Base-by-base conservation (phyloP, 2,329 filamentous ascomycete species). In the Beauveria asiatica region DNA sequence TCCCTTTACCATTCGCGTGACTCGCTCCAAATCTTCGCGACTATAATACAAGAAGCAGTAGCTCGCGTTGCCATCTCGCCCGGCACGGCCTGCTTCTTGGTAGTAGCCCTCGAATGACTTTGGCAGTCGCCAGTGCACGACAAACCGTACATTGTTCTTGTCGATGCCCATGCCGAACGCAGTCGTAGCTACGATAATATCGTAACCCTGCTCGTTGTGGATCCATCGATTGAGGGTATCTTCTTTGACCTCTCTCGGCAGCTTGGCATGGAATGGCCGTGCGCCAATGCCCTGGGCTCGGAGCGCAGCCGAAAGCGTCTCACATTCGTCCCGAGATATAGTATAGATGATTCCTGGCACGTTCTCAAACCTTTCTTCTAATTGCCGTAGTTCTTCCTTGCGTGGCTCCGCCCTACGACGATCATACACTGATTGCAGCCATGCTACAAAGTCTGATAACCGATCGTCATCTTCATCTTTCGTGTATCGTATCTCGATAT, bases 161-260 rank as follows among this genome's bases (percentile, higher is more conserved):
- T 97, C 92, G 64, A 97, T 97, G 27, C 93, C 93, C 93, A 97
- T 97, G 2, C 93, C 93, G 68, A 97, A 97, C 0, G 93, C 93
- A 1, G 91, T 97, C 0, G 93, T 97, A 1, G 93, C 93, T 30
- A 97, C 92, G 62, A 97, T 93, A 53, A 97, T 85, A 70, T 94
- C 92, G 74, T 94, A 96, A 1, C 88, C 88, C 27, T 82, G 79
- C 58, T 84, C 82, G 70, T 90, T 89, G 59, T 81, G 79, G 50
- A 92, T 85, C 89, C 89, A 93, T 19, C 82, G 81, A 17, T 80
- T 74, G 4, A 92, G 78, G 1, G 88, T 88, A 61, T 88, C 83
- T 65, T 89, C 86, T 68, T 91, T 92, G 60, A 83, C 80, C 7
- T 85, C 78, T 68, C 86, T 82, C 60, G 83, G 73, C 64, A 94